These are phyloP conservation scores for Tolypocladium cylindrosporum DNA, from an alignment of 2,329 filamentous ascomycete genomes.

Conservation along the genomic window DNA sequence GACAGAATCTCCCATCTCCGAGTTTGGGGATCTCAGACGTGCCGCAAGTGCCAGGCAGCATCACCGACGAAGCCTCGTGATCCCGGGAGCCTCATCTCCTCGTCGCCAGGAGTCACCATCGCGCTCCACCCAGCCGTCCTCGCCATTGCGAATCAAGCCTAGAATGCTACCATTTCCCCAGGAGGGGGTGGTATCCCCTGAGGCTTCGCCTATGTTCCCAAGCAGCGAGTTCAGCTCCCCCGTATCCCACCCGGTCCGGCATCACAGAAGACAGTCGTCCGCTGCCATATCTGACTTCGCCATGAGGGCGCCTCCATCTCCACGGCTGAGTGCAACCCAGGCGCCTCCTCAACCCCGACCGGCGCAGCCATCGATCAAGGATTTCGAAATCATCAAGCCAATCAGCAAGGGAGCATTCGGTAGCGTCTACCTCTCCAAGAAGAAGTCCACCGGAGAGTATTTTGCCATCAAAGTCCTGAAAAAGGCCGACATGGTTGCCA, in stretches of 20 bases:
- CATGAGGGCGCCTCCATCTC: conserved; percentile 67
- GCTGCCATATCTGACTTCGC: conserved; percentile 65
- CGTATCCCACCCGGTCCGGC: conserved; percentile 46
- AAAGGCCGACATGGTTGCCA: conserved; percentile 99
- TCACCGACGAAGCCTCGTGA: conserved; percentile 77
- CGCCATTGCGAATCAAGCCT: conserved; percentile 81
- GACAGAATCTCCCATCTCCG: conserved; percentile 85
- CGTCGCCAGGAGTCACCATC: conserved; percentile 84
- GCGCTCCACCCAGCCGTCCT: conserved; percentile 67
- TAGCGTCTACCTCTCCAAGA: conserved; percentile 95
- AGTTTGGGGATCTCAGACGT: conserved; percentile 65
- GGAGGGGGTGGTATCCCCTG: conserved; percentile 68
- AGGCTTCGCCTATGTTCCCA: conserved; percentile 79
- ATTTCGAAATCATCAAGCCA: conserved; percentile 98
- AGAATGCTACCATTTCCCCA: conserved; percentile 49
- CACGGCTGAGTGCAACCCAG: conserved; percentile 65
- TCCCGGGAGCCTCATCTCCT: conserved; percentile 69
- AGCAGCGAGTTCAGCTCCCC: conserved; percentile 75
- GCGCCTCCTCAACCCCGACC: conserved; percentile 77
- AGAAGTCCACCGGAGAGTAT: conserved; percentile 96
- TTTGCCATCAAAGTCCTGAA: conserved; percentile 98
- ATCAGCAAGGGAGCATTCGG: conserved; percentile 99
- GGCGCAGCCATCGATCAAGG: conserved; percentile 91
- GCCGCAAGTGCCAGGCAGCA: conserved; percentile 72
- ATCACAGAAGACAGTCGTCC: conserved; percentile 86